phyloP scores from a whole-genome alignment of 371 early-diverging fungal genomes.

The Mortierella sp. region DNA sequence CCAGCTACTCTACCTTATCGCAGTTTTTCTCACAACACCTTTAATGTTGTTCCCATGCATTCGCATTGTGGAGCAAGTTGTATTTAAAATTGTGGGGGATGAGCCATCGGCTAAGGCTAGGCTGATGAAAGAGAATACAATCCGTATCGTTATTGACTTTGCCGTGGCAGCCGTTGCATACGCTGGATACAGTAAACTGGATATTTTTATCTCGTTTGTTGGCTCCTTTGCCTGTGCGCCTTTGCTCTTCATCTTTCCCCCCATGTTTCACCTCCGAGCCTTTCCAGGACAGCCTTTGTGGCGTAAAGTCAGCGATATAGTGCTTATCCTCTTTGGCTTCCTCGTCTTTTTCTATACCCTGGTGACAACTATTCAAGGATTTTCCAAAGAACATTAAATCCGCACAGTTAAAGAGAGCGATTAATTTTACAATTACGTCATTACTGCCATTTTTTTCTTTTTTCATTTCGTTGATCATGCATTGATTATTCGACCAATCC shows the following conservation, averaged over 20 bases:
- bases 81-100: constrained; percentile 65
- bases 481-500: too few species aligned
- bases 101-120: constrained; percentile 67
- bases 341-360: constrained; percentile 88
- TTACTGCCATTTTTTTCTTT: too few species aligned
- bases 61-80: constrained; percentile 74
- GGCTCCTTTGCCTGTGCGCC: constrained; percentile 90
- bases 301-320: constrained; percentile 67
- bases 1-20: constrained; percentile 69
- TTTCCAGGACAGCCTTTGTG: constrained; percentile 62
- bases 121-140: constrained; percentile 87
- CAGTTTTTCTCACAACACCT: constrained; percentile 84
- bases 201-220: constrained; percentile 91
- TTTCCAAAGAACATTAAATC: constrained; percentile 30
- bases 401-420: too few species aligned
- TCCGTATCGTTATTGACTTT: constrained; percentile 78
- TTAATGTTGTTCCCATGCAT: constrained; percentile 90
- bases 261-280: constrained; percentile 75
- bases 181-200: constrained; percentile 83
- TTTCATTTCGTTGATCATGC: too few species aligned
- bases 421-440: too few species aligned
- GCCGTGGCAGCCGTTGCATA: constrained; percentile 79
- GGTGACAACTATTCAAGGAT: constrained; percentile 68
- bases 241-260: constrained; percentile 78
- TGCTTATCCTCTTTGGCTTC: constrained; percentile 76